Evolutionary conservation across 73 alveolate genomes (phyloP).

Genomic region (Uronychia binucleata): DNA sequence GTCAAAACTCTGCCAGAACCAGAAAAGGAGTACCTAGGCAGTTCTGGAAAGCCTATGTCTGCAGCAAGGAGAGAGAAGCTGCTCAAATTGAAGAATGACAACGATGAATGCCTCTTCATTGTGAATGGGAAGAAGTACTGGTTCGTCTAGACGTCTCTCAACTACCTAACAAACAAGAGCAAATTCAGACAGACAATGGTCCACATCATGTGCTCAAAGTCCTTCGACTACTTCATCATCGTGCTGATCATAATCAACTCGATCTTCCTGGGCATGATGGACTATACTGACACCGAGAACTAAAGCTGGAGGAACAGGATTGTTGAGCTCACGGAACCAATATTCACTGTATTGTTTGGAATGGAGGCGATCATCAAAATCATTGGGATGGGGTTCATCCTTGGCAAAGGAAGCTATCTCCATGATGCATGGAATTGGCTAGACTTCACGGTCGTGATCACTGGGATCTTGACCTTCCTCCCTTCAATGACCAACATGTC

Average conservation of each 20-base stretch:
- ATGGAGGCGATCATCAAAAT: slow-evolving; percentile 66
- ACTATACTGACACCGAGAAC: slow-evolving; percentile 7
- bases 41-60: too few relatives aligned
- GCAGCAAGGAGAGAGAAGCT: too few relatives aligned
- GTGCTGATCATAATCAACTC: slow-evolving; percentile 17
- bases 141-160: too few relatives aligned
- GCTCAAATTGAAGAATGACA: too few relatives aligned
- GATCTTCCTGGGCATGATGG: slow-evolving; percentile 26
- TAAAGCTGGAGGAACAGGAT: slow-evolving; percentile 24
- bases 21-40: too few relatives aligned
- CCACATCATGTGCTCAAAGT: background rate
- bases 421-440: slow-evolving; percentile 86
- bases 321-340: slow-evolving; percentile 19
- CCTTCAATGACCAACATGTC: slow-evolving; percentile 11
- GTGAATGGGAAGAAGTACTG: too few relatives aligned
- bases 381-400: slow-evolving; percentile 72
- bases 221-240: slow-evolving; percentile 3
- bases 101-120: too few relatives aligned
- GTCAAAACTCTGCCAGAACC: too few relatives aligned
- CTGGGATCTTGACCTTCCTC: slow-evolving; percentile 73
- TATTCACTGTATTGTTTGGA: slow-evolving; percentile 35
- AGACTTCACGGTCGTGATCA: slow-evolving; percentile 76
- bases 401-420: slow-evolving; percentile 55
- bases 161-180: too few relatives aligned
- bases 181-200: too few relatives aligned